Percentiles rank a stretch among this genome's conserved stretches.
These are phyloP conservation scores for Amoeboradix gromovi DNA, from an alignment of 371 early-diverging fungal species.

Conservation along the genomic window DNA sequence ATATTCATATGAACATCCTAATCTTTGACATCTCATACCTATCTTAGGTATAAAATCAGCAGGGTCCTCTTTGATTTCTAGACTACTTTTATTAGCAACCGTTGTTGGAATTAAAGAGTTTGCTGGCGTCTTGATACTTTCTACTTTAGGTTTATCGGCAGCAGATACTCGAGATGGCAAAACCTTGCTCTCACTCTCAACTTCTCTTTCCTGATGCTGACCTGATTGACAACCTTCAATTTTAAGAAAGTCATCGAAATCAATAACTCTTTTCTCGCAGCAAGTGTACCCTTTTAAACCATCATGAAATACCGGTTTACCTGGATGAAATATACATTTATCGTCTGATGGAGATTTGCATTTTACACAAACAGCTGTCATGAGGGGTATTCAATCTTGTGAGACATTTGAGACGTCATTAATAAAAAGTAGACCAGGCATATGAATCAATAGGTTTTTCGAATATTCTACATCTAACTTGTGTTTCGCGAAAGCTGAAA, in stretches of 20 bases:
- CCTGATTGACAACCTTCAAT: slow-evolving; percentile 44
- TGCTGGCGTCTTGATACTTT: slow-evolving; percentile 2
- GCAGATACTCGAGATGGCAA: too few relatives aligned
- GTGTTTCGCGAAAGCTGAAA: too few relatives aligned
- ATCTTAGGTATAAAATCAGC: slow-evolving; percentile 20
- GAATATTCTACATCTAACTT: too few relatives aligned
- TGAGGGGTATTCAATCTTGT: too few relatives aligned
- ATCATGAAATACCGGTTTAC: slow-evolving; percentile 1
- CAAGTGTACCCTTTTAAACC: slow-evolving; percentile 64
- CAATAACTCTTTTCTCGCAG: slow-evolving; percentile 56
- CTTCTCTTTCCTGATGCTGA: slow-evolving; percentile 11
- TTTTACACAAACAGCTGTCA: too few relatives aligned
- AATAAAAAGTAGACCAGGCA: too few relatives aligned
- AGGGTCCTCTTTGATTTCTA: slow-evolving; percentile 34
- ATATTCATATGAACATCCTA: slow-evolving; percentile 34
- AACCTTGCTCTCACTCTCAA: not conserved
- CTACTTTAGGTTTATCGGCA: not conserved
- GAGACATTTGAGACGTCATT: too few relatives aligned
- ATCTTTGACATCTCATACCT: slow-evolving; percentile 55
- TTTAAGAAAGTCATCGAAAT: slow-evolving; percentile 68
- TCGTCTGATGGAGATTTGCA: not conserved
- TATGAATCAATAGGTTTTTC: too few relatives aligned
- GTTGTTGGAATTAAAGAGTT: not conserved
- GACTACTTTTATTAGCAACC: slow-evolving; percentile 8
- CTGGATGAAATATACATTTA: not conserved